Evolutionary conservation across 495 filamentous ascomycete species (phyloP), one percentile per base, ranked within the genome.

Genomic region (Neurospora sp.): DNA sequence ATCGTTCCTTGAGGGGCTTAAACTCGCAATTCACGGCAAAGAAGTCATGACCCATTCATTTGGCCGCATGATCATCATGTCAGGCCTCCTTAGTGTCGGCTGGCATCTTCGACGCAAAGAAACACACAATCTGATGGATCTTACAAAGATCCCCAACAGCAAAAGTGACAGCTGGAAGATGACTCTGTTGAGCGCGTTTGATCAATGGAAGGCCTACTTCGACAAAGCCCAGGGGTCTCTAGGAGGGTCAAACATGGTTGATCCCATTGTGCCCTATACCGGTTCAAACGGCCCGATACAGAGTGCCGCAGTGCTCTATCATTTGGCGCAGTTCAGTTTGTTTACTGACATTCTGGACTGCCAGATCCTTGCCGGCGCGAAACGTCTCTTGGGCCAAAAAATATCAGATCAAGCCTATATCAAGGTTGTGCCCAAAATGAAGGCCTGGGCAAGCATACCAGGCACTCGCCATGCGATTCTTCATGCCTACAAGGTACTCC

Each of bases 81-180:
- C 94, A 12, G 96, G 96, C 0, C 83, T 99, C 53, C 84, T 99
- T 27, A 97, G 92, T 74, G 93, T 98, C 31, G 93, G 91, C 75
- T 98, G 94, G 94, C 95, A 98, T 77, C 91, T 98, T 84, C 94
- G 95, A 77, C 95, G 97, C 82, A 87, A 94, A 73, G 96, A 99
- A 78, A 89, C 97, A 2, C 94, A 98, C 81, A 96, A 91, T 73
- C 93, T 93, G 73, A 86, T 99, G 11, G 89, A 90, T 18, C 86
- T 91, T 0, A 87, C 85, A 9, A 81, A 85, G 14, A 88, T 89
- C 70, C 88, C 93, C 0, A 87, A 93, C 3, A 94, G 94, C 16
- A 93, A 91, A 27, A 88, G 93, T 42, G 94, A 97, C 72, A 93
- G 91, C 75, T 99, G 96, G 96, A 90, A 94, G 37, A 91, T 90